These are phyloP conservation scores for Tricholoma furcatifolium DNA, from an alignment of 768 basidiomycete genomes.

Conservation along the genomic window DNA sequence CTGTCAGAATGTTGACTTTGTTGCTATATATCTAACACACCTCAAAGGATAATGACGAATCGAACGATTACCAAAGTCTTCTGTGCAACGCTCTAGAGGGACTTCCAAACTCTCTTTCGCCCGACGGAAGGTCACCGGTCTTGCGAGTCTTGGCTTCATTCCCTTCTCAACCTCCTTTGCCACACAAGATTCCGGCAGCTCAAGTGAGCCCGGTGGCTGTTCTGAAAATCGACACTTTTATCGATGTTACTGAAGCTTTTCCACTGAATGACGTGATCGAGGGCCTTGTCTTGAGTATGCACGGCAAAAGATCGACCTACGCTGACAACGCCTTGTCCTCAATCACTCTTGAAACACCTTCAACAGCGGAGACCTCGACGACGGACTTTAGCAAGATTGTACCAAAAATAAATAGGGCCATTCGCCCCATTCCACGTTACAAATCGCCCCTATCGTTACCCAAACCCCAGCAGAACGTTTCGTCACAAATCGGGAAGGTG, in stretches of 20 bases:
- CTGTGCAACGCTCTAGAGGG: background rate
- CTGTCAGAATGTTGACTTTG: too few species aligned
- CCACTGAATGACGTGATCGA: background rate
- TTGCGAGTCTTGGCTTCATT: slow-evolving; percentile 1
- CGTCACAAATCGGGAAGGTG: too few species aligned
- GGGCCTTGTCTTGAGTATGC: slow-evolving; percentile 3
- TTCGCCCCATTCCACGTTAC: background rate
- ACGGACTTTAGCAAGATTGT: too few species aligned
- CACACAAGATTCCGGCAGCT: background rate
- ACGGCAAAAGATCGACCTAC: background rate
- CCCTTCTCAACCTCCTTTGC: background rate
- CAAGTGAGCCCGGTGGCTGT: background rate
- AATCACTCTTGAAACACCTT: background rate
- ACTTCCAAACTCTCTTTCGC: background rate
- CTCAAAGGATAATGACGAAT: too few species aligned
- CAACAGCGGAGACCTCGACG: background rate
- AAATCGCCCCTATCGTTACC: background rate
- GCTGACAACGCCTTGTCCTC: background rate
- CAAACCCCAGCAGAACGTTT: too few species aligned
- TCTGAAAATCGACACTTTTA: background rate
- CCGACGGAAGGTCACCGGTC: background rate
- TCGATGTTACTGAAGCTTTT: background rate
- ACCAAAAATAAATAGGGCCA: background rate
- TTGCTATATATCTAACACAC: too few species aligned
- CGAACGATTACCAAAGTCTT: too few species aligned